These are phyloP conservation scores for Geosmithia putterillii DNA, from an alignment of 2,329 filamentous ascomycete species.

Conservation along the genomic window DNA sequence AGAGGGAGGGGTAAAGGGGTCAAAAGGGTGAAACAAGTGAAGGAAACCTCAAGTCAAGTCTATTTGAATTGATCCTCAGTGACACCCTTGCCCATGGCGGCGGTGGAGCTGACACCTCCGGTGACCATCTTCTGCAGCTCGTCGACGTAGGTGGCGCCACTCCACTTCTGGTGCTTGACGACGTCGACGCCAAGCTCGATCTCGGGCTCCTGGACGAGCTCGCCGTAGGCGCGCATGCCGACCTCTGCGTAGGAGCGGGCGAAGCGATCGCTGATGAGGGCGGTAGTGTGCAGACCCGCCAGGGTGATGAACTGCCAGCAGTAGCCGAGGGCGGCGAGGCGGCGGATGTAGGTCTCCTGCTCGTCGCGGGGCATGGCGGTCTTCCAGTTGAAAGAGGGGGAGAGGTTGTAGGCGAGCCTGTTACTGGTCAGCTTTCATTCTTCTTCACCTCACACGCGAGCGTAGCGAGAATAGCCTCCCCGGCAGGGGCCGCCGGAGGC, in stretches of 20 bases:
- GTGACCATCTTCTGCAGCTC: constrained; percentile 95
- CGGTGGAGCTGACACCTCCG: constrained; percentile 81
- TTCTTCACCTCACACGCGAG: too few relatives aligned
- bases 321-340: constrained; percentile 79
- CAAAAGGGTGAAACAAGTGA: too few relatives aligned
- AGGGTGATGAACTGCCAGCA: constrained; percentile 99
- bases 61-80: constrained; percentile 84
- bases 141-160: constrained; percentile 87
- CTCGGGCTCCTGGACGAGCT: constrained; percentile 95
- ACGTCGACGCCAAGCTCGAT: constrained; percentile 86
- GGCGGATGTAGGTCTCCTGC: constrained; percentile 94
- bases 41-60: too few relatives aligned
- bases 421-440: too few relatives aligned
- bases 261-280: constrained; percentile 84
- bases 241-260: constrained; percentile 66
- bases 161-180: constrained; percentile 99
- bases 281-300: constrained; percentile 89
- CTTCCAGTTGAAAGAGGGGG: constrained; percentile 99
- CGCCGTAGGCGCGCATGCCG: constrained; percentile 94
- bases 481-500: too few relatives aligned
- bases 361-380: constrained; percentile 82
- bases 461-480: too few relatives aligned
- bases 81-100: constrained; percentile 94
- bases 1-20: too few relatives aligned
- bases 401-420: constrained; percentile 96